Evolutionary conservation across 305 asterid genomes (phyloP).

Genomic region (Vinca major): DNA sequence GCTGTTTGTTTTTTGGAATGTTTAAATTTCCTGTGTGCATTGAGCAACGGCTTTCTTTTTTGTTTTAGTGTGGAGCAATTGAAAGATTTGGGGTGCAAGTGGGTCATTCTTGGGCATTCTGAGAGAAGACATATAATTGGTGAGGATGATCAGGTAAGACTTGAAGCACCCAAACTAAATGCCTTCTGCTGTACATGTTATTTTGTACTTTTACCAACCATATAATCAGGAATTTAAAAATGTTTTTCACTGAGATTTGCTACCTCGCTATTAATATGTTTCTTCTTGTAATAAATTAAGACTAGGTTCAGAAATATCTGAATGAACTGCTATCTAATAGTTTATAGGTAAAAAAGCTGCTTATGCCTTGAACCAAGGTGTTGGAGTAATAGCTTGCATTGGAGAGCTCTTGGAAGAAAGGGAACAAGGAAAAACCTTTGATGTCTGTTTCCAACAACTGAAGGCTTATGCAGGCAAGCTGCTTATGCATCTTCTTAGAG

Average conservation of each 20-base stretch:
- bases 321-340: constrained; percentile 32
- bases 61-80: constrained; percentile 66
- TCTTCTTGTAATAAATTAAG: background rate
- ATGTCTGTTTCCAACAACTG: constrained; percentile 71
- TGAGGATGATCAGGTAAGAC: constrained; percentile 67
- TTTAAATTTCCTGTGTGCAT: background rate
- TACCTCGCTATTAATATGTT: background rate
- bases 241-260: background rate
- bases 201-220: background rate
- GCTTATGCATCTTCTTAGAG: background rate
- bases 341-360: constrained; percentile 94
- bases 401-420: constrained; percentile 85
- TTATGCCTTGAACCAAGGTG: constrained; percentile 65
- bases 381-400: constrained; percentile 85
- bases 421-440: constrained; percentile 87
- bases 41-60: background rate
- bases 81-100: constrained; percentile 86
- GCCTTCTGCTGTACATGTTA: background rate
- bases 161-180: background rate
- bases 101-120: constrained; percentile 90
- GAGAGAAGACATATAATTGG: constrained; percentile 81
- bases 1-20: background rate
- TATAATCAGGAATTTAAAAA: background rate
- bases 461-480: constrained; percentile 74
- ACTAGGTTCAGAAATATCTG: constrained; percentile 9